Percentiles rank a stretch among this genome's conserved stretches.
Conservation (phyloP, 768 basidiomycete genomes). For the Phanerodontia chrysosporium region DNA sequence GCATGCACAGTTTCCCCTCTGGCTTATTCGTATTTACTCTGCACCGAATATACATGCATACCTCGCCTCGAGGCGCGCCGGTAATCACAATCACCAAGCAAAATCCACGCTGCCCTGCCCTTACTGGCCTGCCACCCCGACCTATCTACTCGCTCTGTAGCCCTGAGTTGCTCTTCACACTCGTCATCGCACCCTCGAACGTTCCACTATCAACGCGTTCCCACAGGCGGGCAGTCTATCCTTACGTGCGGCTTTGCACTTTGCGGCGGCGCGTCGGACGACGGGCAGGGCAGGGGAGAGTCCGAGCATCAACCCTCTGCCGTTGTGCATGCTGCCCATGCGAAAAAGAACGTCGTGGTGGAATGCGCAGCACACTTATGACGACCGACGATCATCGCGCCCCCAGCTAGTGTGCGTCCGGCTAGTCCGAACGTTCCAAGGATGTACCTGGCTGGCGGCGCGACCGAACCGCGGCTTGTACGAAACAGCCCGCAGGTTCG, state of each 20-base stretch:
- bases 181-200: slow-evolving; percentile 7
- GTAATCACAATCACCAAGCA: slow-evolving; percentile 6
- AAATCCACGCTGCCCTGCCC: slow-evolving; percentile 2
- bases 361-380: background rate
- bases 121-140: slow-evolving; percentile 2
- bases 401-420: background rate
- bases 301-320: background rate
- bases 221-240: background rate
- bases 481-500: background rate
- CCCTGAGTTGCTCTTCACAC: background rate
- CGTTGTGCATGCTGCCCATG: background rate
- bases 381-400: background rate
- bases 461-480: background rate
- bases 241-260: background rate
- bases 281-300: background rate
- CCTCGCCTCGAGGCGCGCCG: background rate
- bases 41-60: background rate
- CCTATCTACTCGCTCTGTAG: slow-evolving; percentile 3
- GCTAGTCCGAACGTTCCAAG: background rate
- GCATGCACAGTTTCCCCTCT: background rate
- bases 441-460: background rate
- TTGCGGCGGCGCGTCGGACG: background rate
- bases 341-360: background rate
- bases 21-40: background rate
- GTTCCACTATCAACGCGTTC: background rate